phyloP scores from a whole-genome alignment of 2,329 filamentous ascomycete species.

The Ceratocystiopsis minuta region DNA sequence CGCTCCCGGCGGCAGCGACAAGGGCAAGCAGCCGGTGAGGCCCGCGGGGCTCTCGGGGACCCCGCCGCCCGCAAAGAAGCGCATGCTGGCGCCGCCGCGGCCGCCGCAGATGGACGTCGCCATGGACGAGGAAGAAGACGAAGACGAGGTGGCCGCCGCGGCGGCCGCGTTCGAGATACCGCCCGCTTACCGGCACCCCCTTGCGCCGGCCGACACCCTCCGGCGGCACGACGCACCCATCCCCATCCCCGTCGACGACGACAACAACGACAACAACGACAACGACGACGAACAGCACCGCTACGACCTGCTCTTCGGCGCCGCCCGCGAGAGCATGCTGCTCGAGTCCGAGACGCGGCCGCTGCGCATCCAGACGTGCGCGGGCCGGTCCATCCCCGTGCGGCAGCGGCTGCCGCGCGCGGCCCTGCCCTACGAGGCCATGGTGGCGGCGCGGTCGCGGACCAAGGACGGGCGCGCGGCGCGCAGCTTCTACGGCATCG shows the following conservation, averaged over 20 bases:
- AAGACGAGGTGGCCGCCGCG: no score
- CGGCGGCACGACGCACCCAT: no score
- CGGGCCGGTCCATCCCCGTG: slow-evolving; percentile 38
- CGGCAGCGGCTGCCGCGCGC: slow-evolving; percentile 30
- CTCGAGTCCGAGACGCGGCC: not conserved
- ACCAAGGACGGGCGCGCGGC: slow-evolving; percentile 50
- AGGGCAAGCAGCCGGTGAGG: not conserved
- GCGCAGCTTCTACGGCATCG: slow-evolving; percentile 76
- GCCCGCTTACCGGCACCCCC: no score
- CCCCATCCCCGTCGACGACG: not conserved
- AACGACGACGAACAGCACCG: slow-evolving; percentile 7
- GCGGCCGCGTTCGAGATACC: no score
- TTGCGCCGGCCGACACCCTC: no score
- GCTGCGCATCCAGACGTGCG: slow-evolving; percentile 23
- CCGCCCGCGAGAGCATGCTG: not conserved
- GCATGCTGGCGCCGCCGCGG: not conserved
- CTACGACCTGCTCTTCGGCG: slow-evolving; percentile 8
- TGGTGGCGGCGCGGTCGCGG: slow-evolving; percentile 49
- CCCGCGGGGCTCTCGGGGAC: not conserved
- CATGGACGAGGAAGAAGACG: no score
- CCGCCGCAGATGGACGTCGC: no score
- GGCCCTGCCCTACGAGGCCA: slow-evolving; percentile 41
- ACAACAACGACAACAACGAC: not conserved
- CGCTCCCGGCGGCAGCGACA: not conserved
- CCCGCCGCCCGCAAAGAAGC: slow-evolving; percentile 2